Base-by-base conservation (phyloP, 2,329 filamentous ascomycete species). In the Sarocladiaceae sp. region DNA sequence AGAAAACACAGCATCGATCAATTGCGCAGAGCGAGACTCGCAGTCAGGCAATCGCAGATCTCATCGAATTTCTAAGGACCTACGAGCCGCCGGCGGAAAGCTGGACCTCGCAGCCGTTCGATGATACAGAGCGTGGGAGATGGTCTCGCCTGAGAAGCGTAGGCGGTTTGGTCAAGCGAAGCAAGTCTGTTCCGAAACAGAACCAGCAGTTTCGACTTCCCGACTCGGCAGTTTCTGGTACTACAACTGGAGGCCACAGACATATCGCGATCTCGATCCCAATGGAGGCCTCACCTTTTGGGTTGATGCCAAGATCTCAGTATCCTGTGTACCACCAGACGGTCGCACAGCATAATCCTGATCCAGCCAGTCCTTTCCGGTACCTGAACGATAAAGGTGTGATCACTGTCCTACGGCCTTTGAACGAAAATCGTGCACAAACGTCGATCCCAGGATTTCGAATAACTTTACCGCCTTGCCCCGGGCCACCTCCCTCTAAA, bases 241-340 rank as follows among this genome's bases (percentile, higher is more conserved):
- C 61, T 27, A 80, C 76, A 0, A 72, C 58, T 6, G 69, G 64
- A 3, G 77, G 77, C 2, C 65, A 76, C 53, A 67, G 73, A 4
- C 73, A 81, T 51, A 80, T 82, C 50, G 74, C 76, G 47, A 81
- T 81, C 43, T 79, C 76, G 0, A 79, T 81, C 34, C 77, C 78
- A 2, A 47, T 72, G 11, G 68, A 76, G 50, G 62, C 74, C 46
- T 69, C 67, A 4, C 67, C 73, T 18, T 59, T 72, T 33, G 64
- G 62, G 3, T 49, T 52, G 27, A 51, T 50, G 24, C 54, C 56
- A 16, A 54, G 56, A 37, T 57, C 62, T 6, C 62, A 66, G 46
- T 62, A 64, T 45, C 61, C 62, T 10, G 53, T 63, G 13, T 58
- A 56, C 31, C 49, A 44, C 45, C 21, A 41, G 6, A 3, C 37